Conservation (phyloP, 805 yeast genomes). For the Isabelozyma rhagii region DNA sequence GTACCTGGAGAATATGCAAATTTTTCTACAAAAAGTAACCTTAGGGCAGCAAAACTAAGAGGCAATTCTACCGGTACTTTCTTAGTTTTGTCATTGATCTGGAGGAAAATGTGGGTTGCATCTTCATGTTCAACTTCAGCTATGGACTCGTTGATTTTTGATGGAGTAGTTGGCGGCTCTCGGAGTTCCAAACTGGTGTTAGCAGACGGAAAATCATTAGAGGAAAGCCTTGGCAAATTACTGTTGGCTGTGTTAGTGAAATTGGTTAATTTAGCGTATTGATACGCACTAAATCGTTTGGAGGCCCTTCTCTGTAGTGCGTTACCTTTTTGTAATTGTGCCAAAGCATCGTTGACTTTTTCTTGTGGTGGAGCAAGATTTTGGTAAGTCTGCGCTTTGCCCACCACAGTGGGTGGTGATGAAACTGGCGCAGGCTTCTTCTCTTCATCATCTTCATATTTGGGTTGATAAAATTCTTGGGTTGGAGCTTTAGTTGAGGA, state of each 20-base stretch:
- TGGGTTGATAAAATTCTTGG: background rate
- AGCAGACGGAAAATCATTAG: background rate
- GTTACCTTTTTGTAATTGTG: constrained; percentile 77
- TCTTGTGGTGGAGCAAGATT: background rate
- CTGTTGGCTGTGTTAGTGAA: constrained; percentile 9
- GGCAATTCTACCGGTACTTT: constrained; percentile 47
- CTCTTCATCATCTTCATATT: background rate
- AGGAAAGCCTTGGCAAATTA: constrained; percentile 9
- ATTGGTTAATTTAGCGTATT: constrained; percentile 71
- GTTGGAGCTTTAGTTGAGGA: background rate
- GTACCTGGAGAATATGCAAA: constrained; percentile 80
- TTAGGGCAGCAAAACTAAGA: constrained; percentile 49
- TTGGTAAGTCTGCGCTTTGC: background rate
- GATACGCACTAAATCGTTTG: constrained; percentile 90
- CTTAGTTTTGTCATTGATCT: constrained; percentile 51
- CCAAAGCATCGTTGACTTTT: constrained; percentile 53
- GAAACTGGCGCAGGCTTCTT: background rate
- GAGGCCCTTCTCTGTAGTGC: constrained; percentile 90
- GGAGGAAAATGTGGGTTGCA: constrained; percentile 40
- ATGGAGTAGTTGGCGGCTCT: background rate
- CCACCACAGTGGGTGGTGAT: background rate
- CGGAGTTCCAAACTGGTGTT: background rate
- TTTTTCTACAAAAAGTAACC: constrained; percentile 78
- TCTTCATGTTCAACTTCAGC: constrained; percentile 1
- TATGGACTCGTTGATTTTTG: background rate